Percentiles rank a stretch among this genome's conserved stretches.
These are phyloP conservation scores for Zygoascus flipseniorum DNA, from an alignment of 805 yeast genomes.

Conservation along the genomic window DNA sequence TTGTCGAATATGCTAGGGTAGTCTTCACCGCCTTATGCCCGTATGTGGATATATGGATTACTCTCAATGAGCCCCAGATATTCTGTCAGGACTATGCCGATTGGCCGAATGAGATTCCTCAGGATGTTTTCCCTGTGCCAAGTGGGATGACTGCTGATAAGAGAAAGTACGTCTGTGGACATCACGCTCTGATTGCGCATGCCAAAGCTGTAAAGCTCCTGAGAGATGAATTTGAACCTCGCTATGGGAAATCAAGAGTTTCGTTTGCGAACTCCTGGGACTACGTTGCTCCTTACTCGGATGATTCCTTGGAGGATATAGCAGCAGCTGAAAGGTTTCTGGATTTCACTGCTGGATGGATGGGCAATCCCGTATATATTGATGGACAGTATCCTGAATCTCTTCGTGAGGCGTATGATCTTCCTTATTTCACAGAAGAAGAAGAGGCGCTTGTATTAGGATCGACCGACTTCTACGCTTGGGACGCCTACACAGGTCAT, in stretches of 20 bases:
- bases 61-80: conserved; percentile 29
- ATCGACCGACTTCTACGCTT: conserved; percentile 29
- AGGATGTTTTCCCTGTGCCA: conserved; percentile 20
- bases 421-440: conserved; percentile 22
- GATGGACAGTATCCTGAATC: conserved; percentile 28
- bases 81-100: conserved; percentile 15
- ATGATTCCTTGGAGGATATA: conserved; percentile 20
- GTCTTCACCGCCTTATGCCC: conserved; percentile 27
- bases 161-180: conserved; percentile 14
- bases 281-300: conserved; percentile 21
- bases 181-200: conserved; percentile 22
- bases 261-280: conserved; percentile 27
- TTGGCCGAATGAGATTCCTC: conserved; percentile 19
- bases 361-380: conserved; percentile 27
- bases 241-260: conserved; percentile 23
- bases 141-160: conserved; percentile 2
- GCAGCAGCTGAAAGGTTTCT: conserved; percentile 25
- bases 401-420: conserved; percentile 18
- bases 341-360: conserved; percentile 24
- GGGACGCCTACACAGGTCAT: conserved; percentile 27
- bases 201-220: conserved; percentile 23
- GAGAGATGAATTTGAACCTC: conserved; percentile 23
- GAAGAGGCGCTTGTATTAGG: conserved; percentile 23
- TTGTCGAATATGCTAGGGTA: conserved; percentile 28
- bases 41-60: conserved; percentile 28